Conservation (phyloP, 2,329 filamentous ascomycete genomes). For the Pseudogymnoascus sp. region DNA sequence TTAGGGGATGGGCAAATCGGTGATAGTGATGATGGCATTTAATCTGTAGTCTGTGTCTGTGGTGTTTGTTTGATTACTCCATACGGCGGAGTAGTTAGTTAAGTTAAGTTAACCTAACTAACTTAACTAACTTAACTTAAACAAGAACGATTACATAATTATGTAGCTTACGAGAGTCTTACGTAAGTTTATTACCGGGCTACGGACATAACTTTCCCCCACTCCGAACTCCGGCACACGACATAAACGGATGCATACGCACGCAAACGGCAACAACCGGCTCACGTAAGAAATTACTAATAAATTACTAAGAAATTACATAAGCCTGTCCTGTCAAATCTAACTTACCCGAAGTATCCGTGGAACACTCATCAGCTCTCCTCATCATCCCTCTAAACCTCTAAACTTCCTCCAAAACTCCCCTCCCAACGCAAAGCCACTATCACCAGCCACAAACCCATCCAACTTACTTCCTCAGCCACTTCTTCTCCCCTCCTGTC, state of each 20-base stretch:
- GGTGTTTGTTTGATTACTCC: neutral
- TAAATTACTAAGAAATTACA: neutral
- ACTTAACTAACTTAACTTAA: no score
- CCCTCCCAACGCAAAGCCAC: neutral
- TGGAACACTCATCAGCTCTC: neutral
- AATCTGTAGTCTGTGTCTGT: no score
- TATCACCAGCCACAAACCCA: neutral
- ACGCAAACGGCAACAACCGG: neutral
- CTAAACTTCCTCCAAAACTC: neutral
- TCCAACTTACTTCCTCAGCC: neutral
- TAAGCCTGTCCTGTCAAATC: neutral
- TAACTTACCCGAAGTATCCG: neutral
- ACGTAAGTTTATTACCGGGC: neutral
- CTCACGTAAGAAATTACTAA: conserved; percentile 3
- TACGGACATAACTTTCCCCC: neutral
- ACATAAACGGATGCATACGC: neutral
- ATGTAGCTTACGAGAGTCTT: neutral
- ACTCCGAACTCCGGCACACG: neutral
- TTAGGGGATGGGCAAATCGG: neutral
- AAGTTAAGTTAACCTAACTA: no score
- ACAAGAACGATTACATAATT: neutral
- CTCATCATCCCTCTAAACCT: neutral
- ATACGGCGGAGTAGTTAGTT: no score
- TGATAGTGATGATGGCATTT: neutral
- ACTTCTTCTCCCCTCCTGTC: neutral